Percentiles rank a stretch among this genome's conserved stretches.
These are phyloP conservation scores for Amaranthus cruentus DNA, from an alignment of 148 eudicot species.

Conservation along the genomic window DNA sequence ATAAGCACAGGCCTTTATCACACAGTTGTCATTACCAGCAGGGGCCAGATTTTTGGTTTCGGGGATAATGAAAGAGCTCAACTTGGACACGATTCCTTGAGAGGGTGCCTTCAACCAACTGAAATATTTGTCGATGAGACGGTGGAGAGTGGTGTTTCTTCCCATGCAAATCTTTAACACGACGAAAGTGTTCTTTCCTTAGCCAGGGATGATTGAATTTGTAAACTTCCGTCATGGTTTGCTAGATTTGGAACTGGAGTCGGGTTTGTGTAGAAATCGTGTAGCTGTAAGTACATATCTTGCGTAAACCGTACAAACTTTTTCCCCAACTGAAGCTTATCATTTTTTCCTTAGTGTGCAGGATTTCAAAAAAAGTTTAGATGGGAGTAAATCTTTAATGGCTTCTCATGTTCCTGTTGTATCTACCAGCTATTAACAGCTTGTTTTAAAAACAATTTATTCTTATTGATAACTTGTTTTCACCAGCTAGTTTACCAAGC, in stretches of 20 bases:
- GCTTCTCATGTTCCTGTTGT: too few relatives aligned
- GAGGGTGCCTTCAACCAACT: conserved; percentile 72
- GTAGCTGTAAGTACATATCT: not conserved
- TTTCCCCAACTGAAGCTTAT: too few relatives aligned
- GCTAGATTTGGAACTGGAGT: not conserved
- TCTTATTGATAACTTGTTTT: too few relatives aligned
- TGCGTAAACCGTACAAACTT: not conserved
- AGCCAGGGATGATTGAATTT: not conserved
- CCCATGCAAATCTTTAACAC: conserved; percentile 13
- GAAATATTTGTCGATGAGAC: conserved; percentile 51
- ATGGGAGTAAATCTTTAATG: not conserved
- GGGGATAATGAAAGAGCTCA: conserved; percentile 96
- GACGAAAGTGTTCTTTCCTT: not conserved
- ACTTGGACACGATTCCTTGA: conserved; percentile 70
- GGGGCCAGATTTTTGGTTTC: conserved; percentile 79
- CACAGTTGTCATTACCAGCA: conserved; percentile 65
- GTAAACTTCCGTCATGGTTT: not conserved
- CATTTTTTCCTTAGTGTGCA: not conserved
- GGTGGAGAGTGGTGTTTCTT: conserved; percentile 17
- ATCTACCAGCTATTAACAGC: too few relatives aligned
- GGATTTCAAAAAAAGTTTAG: not conserved
- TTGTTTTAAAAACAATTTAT: too few relatives aligned
- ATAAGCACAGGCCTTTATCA: conserved; percentile 93
- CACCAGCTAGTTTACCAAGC: too few relatives aligned
- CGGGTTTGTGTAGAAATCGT: not conserved